Evolutionary conservation across 140 eudicot species (phyloP).

Genomic region (Cichorium intybus): DNA sequence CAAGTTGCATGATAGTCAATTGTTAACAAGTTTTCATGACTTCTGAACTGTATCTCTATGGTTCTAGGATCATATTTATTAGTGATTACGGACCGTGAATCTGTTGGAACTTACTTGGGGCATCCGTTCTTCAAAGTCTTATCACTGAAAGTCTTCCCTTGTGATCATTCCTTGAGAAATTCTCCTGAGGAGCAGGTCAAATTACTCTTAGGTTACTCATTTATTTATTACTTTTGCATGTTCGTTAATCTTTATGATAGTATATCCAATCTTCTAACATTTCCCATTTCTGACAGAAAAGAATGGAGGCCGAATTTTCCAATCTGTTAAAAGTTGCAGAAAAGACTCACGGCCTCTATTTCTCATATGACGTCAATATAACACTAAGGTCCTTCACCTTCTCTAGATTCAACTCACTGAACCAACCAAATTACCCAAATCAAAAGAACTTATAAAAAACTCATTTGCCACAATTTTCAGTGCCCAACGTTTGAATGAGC

Average conservation of each 20-base stretch:
- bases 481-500: conserved; percentile 59
- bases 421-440: background rate
- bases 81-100: conserved; percentile 68
- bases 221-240: background rate
- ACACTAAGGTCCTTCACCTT: conserved; percentile 60
- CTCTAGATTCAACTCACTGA: background rate
- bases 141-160: conserved; percentile 63
- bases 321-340: conserved; percentile 72
- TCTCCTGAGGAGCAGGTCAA: conserved; percentile 72
- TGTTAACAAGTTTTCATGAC: background rate
- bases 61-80: conserved; percentile 65
- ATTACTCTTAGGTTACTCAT: background rate
- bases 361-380: conserved; percentile 60
- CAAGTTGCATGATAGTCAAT: background rate
- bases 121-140: conserved; percentile 70
- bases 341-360: conserved; percentile 74
- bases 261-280: background rate
- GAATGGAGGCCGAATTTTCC: conserved; percentile 80
- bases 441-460: background rate
- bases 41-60: conserved; percentile 4
- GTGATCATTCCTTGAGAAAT: conserved; percentile 68
- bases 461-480: conserved; percentile 26
- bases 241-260: background rate
- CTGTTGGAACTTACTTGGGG: conserved; percentile 78
- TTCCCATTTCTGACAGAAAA: conserved; percentile 55